A percentile compares a stretch with the other conserved stretches of the same genome.
These are phyloP conservation scores for Bolboschoenus planiculmis DNA, from an alignment of 176 grass and related monocot genomes.

Conservation along the genomic window DNA sequence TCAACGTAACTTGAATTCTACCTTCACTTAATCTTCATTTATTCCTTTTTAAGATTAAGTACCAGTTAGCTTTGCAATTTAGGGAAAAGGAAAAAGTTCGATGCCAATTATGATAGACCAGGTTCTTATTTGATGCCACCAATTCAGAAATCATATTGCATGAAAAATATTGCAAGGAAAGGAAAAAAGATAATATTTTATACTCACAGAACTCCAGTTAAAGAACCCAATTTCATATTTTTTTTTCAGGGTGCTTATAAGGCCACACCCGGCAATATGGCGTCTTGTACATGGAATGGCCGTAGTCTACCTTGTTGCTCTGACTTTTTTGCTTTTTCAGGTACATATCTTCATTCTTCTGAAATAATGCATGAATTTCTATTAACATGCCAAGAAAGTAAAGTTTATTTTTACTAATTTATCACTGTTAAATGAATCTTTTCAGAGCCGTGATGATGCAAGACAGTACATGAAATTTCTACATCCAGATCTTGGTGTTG, in stretches of 20 bases:
- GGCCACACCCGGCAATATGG: slow-evolving; percentile 98
- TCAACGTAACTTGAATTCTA: slow-evolving; percentile 66
- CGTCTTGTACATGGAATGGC: slow-evolving; percentile 92
- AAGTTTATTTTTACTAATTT: neutral
- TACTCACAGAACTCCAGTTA: neutral
- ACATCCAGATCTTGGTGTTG: slow-evolving; percentile 85
- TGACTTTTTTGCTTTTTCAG: slow-evolving; percentile 99
- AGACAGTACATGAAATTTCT: slow-evolving; percentile 97
- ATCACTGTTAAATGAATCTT: neutral
- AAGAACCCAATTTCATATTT: neutral
- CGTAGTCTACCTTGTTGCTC: slow-evolving; percentile 91
- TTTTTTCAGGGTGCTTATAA: slow-evolving; percentile 74
- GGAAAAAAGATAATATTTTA: neutral
- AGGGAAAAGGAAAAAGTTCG: neutral
- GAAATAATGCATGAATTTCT: neutral
- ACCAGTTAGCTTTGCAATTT: neutral
- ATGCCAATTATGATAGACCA: neutral
- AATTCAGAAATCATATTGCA: neutral
- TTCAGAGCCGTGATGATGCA: slow-evolving; percentile 87
- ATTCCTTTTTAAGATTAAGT: neutral
- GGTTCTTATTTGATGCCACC: neutral
- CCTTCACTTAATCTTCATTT: neutral
- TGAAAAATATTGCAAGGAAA: neutral
- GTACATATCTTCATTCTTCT: slow-evolving; percentile 28
- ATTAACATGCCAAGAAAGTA: neutral